phyloP scores from a whole-genome alignment of 345 rosid genomes.

The Salix viminalis region DNA sequence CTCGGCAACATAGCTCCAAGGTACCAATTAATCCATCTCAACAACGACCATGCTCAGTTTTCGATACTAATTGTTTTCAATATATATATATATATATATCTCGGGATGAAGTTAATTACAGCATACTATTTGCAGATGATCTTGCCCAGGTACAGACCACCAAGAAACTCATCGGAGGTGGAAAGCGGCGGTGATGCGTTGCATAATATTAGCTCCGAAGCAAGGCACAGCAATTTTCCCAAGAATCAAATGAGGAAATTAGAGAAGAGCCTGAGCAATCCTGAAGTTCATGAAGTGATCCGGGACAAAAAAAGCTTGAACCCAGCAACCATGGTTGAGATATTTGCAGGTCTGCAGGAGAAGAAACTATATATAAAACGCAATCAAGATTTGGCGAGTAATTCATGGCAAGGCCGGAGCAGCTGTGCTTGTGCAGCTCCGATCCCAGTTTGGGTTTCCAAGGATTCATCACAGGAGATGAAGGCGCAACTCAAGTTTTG shows the following conservation, averaged over 20 bases:
- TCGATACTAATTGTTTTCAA: no score
- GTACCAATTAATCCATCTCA: slow-evolving; percentile 12
- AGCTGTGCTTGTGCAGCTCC: slow-evolving; percentile 24
- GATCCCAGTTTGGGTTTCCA: slow-evolving; percentile 38
- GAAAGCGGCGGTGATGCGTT: slow-evolving; percentile 6
- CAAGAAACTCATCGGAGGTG: slow-evolving; percentile 28
- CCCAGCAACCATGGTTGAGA: slow-evolving; percentile 20
- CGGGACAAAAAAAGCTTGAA: slow-evolving; percentile 39
- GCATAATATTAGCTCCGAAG: slow-evolving; percentile 9
- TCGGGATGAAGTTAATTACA: no score
- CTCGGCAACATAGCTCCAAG: slow-evolving; percentile 25
- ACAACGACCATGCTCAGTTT: no score
- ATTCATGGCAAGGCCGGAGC: slow-evolving; percentile 31
- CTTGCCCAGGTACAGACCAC: slow-evolving; percentile 39
- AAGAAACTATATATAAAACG: slow-evolving; percentile 14
- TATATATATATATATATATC: no score
- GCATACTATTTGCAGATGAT: slow-evolving; percentile 14
- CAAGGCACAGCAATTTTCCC: slow-evolving; percentile 7
- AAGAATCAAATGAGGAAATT: slow-evolving; percentile 11
- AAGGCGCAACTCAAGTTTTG: slow-evolving; percentile 65
- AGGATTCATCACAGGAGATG: slow-evolving; percentile 45
- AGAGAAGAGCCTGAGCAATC: slow-evolving; percentile 40
- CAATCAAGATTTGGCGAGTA: background rate
- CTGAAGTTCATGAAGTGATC: slow-evolving; percentile 44
- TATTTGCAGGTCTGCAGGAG: slow-evolving; percentile 37